phyloP scores from a whole-genome alignment of 176 grass and related monocot genomes.

The Thalia dealbata region DNA sequence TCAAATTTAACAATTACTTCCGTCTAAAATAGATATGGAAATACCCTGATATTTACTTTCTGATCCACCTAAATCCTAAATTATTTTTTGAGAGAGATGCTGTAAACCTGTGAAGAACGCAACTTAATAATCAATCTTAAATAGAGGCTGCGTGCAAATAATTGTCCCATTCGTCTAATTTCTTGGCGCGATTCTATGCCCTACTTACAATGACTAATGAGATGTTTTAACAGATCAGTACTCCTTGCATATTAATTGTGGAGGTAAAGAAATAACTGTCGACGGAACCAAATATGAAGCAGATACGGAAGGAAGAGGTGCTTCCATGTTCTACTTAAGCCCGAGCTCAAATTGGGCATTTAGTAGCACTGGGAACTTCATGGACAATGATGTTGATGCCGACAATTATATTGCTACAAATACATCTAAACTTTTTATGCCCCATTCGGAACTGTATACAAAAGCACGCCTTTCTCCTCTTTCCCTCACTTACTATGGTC shows the following conservation, averaged over 20 bases:
- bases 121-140: not conserved
- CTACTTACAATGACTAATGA: slow-evolving; percentile 2
- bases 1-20: too few species aligned
- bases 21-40: too few species aligned
- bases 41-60: too few species aligned
- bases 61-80: too few species aligned
- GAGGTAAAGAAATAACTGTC: slow-evolving; percentile 51
- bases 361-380: slow-evolving; percentile 83
- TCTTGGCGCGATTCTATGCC: not conserved
- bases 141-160: not conserved
- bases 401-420: slow-evolving; percentile 64
- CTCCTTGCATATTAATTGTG: slow-evolving; percentile 77
- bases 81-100: not conserved
- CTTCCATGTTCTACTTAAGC: slow-evolving; percentile 32
- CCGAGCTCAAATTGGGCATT: slow-evolving; percentile 84
- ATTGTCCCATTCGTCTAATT: not conserved
- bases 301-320: slow-evolving; percentile 53
- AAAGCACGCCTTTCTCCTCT: slow-evolving; percentile 80
- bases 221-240: slow-evolving; percentile 35
- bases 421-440: slow-evolving; percentile 39
- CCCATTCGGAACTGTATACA: slow-evolving; percentile 49
- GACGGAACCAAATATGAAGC: slow-evolving; percentile 57
- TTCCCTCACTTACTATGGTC: slow-evolving; percentile 82
- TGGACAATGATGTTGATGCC: slow-evolving; percentile 59
- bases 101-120: not conserved